These are phyloP conservation scores for Paralagenidium karlingii DNA, from an alignment of 352 stramenopile species.

Conservation along the genomic window DNA sequence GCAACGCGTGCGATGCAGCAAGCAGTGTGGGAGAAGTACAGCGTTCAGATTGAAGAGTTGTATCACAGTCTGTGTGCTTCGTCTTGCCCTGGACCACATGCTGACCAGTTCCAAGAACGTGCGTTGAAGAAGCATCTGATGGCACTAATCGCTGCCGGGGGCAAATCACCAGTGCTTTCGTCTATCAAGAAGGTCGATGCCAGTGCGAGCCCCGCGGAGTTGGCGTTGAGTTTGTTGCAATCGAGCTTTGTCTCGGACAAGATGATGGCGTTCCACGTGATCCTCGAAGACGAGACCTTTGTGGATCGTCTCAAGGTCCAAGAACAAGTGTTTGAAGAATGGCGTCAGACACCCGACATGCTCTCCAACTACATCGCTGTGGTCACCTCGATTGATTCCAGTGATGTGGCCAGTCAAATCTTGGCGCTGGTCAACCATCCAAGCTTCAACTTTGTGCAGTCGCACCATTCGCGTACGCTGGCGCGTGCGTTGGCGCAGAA, in stretches of 20 bases:
- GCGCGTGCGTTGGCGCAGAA: constrained; percentile 55
- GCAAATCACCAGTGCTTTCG: constrained; percentile 26
- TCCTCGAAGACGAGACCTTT: constrained; percentile 50
- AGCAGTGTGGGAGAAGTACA: constrained; percentile 54
- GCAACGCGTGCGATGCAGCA: constrained; percentile 51
- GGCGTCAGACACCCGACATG: constrained; percentile 56
- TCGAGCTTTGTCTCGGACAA: constrained; percentile 65
- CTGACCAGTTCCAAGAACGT: constrained; percentile 65
- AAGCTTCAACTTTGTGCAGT: constrained; percentile 65
- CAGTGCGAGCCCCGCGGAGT: constrained; percentile 22
- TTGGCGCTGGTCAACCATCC: constrained; percentile 42
- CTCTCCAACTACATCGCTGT: constrained; percentile 72
- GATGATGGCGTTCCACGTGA: constrained; percentile 36
- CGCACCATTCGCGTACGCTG: constrained; percentile 55
- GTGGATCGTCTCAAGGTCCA: constrained; percentile 45
- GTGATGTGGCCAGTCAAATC: constrained; percentile 60
- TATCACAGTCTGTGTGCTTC: constrained; percentile 35
- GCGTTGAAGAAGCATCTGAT: constrained; percentile 52
- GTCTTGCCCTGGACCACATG: constrained; percentile 30
- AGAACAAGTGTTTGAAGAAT: constrained; percentile 54
- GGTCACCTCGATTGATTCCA: constrained; percentile 46
- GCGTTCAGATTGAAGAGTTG: constrained; percentile 34
- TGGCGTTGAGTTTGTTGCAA: constrained; percentile 44
- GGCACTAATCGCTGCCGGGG: constrained; percentile 42
- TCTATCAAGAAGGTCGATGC: constrained; percentile 24